These are phyloP conservation scores for Saposhnikovia divaricata DNA, from an alignment of 129 eudicot genomes.

Conservation along the genomic window DNA sequence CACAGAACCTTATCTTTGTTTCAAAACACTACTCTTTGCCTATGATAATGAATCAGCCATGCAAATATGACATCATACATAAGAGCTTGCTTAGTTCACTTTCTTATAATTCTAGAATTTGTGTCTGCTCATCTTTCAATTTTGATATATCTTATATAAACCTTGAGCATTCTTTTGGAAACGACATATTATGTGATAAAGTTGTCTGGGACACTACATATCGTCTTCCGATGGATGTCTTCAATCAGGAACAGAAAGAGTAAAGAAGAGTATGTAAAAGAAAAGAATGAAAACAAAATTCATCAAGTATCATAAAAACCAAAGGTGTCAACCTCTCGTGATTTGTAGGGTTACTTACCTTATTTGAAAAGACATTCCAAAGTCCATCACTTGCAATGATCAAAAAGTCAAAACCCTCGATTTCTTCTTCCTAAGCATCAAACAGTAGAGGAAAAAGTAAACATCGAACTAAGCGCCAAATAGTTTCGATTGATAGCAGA, in stretches of 20 bases:
- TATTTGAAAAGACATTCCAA: slow-evolving; percentile 73
- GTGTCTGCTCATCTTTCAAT: background rate
- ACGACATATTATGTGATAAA: background rate
- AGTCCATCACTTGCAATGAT: slow-evolving; percentile 84
- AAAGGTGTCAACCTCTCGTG: slow-evolving; percentile 2
- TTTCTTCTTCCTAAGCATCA: slow-evolving; percentile 57
- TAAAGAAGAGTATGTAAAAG: background rate
- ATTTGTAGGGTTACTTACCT: slow-evolving; percentile 30
- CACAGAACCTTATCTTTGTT: background rate
- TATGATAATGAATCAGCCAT: background rate
- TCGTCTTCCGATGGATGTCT: background rate
- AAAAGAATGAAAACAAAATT: background rate
- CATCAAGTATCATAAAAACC: slow-evolving; percentile 6
- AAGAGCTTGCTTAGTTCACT: background rate
- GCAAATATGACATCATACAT: background rate
- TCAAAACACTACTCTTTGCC: background rate
- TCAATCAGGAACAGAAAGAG: background rate
- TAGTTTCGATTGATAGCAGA: background rate
- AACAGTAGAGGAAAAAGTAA: background rate
- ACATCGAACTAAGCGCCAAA: background rate
- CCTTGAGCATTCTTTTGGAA: background rate
- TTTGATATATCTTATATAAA: background rate
- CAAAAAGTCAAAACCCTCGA: slow-evolving; percentile 60
- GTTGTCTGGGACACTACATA: background rate
- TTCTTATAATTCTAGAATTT: background rate